Evolutionary conservation across 2,329 filamentous ascomycete genomes (phyloP).

Genomic region (Neurospora sp.): DNA sequence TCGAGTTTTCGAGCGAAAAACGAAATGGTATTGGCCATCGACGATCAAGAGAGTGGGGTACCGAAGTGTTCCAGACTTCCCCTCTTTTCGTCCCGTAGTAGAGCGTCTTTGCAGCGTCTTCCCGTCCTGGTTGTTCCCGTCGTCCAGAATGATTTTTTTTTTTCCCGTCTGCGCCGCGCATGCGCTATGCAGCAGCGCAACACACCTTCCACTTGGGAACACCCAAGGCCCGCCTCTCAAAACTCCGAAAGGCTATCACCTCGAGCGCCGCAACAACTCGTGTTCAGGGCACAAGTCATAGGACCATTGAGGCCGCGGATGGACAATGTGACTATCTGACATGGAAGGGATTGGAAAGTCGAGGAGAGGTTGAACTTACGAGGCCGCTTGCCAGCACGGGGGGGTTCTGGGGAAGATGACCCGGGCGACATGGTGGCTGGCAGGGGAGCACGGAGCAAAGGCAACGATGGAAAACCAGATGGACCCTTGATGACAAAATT

Average conservation of each 20-base stretch:
- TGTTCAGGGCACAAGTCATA: not conserved
- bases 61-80: not conserved
- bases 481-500: not conserved
- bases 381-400: constrained; percentile 22
- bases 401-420: constrained; percentile 9
- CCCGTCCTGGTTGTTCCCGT: not conserved
- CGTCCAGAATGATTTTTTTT: not conserved
- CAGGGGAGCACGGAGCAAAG: not conserved
- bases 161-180: not conserved
- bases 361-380: constrained; percentile 18
- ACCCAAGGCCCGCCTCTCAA: not conserved
- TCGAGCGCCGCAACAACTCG: not conserved
- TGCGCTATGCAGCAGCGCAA: not conserved
- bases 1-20: not conserved
- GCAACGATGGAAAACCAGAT: not conserved
- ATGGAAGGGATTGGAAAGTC: not conserved
- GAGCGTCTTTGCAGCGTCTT: not conserved
- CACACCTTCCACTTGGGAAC: not conserved
- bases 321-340: not conserved
- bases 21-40: not conserved
- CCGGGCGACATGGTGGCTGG: constrained; percentile 5
- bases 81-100: not conserved
- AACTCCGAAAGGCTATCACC: not conserved
- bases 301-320: not conserved
- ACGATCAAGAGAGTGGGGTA: constrained; percentile 1